Base-by-base conservation (phyloP, 1,139 yeast genomes). In the Debaryomycetaceae sp. region DNA sequence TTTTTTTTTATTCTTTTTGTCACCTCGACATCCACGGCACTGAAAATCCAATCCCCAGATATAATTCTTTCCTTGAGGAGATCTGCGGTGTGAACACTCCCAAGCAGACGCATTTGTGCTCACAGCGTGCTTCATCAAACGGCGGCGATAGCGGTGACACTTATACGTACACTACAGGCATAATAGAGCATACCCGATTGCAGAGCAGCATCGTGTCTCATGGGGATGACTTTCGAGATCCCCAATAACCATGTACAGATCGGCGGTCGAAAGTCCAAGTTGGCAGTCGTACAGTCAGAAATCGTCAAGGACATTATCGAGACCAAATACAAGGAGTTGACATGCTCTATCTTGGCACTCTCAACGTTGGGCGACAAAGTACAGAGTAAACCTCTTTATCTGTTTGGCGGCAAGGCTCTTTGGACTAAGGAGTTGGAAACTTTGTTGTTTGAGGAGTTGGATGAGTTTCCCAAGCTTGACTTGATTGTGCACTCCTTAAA, bases 391-490 rank as follows among this genome's bases (percentile, higher is more conserved):
- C 96, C 98, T 4, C 67, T 91, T 34, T 93, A 91, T 56, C 75
- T 95, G 5, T 91, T 91, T 59, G 97, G 96, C 23, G 98, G 98
- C 17, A 91, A 91, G 54, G 78, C 96, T 1, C 60, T 91, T 26
- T 91, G 98, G 98, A 91, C 98, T 8, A 84, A 86, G 51, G 98
- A 91, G 56, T 68, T 91, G 39, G 98, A 91, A 57, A 81, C 78
- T 19, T 62, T 88, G 34, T 63, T 91, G 34, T 66, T 83, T 42
- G 73, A 72, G 40, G 62, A 72, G 31, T 63, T 78, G 25, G 86
- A 77, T n/a, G 68, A 62, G 31, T 76, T 68, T 43, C 84, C 85
- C 34, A 65, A 77, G 51, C 67, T 91, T 33, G 97, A 91, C 54
- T 63, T 91, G 57, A 83, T 91, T 49, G 97, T 91, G 25, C 98